Evolutionary conservation across 495 filamentous ascomycete species (phyloP), one percentile per base, ranked within the genome.

Genomic region (Penicillium herquei): DNA sequence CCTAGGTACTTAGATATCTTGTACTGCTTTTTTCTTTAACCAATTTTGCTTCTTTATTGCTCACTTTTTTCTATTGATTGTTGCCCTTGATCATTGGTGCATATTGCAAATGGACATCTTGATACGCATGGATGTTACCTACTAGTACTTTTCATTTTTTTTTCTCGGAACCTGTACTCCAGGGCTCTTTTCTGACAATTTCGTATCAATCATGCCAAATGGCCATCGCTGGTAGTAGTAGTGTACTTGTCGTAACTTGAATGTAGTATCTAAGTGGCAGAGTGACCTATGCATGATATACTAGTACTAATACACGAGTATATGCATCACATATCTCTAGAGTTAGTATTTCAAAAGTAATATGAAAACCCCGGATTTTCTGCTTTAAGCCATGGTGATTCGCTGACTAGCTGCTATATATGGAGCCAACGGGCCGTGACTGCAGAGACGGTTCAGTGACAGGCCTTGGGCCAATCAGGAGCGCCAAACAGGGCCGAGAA

Each of bases 81-180:
- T n/a, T 51, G 48, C 33, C 18, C 52, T 40, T 60, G 50, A 39
- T 31, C 26, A 39, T 56, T 39, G 51, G 51, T 51, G 34, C 39
- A 42, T 52, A 44, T 31, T 45, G 41, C 57, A 53, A 53, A 54
- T 57, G 42, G 57, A 43, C 51, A 39, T 54, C 35, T 58, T 47
- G 37, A 12, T 21, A 47, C 47, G 50, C 47, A 51, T 57, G 50
- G 39, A 63, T 61, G 2, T 50, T 56, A 54, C 21, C 51, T 34
- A 26, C 21, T 4, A 26, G 4, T 58, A 46, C 58, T 61, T 60
- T 32, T 56, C 34, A 16, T 50, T 51, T 30, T 31, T 55, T 52
- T 55, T 16, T 48, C 47, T 55, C 49, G 40, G 17, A 58, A 61
- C 45, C 35, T 31, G 47, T 42, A 8, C 21, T 26, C 21, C n/a